These are phyloP conservation scores for Chrysanthemum lavandulifolium DNA, from an alignment of 129 eudicot species.

Conservation along the genomic window DNA sequence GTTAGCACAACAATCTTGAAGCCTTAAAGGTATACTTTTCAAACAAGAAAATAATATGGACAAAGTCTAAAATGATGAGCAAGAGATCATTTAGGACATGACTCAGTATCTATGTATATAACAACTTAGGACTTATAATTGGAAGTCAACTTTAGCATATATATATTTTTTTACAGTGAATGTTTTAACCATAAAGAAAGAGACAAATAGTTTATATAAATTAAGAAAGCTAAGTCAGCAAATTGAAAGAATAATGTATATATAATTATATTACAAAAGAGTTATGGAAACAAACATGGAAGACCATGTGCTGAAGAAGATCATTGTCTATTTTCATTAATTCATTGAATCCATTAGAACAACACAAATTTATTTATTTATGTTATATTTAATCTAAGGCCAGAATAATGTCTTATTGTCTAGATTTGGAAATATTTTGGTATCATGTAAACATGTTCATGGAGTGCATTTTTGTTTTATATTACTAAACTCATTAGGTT, in stretches of 20 bases:
- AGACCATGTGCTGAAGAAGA: conserved; percentile 68
- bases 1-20: conserved; percentile 4
- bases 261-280: conserved; percentile 18
- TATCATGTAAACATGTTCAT: too few relatives aligned
- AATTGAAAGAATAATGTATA: conserved; percentile 27
- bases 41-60: conserved; percentile 13
- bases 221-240: conserved; percentile 25
- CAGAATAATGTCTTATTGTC: conserved; percentile 29
- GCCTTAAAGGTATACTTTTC: conserved; percentile 13
- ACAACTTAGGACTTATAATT: conserved; percentile 25
- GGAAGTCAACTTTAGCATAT: neutral
- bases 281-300: conserved; percentile 54
- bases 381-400: conserved; percentile 1
- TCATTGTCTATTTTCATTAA: conserved; percentile 54
- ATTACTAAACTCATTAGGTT: too few relatives aligned
- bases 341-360: conserved; percentile 31
- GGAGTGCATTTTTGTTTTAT: too few relatives aligned
- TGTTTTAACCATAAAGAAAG: conserved; percentile 22
- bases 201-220: conserved; percentile 27
- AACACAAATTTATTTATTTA: conserved; percentile 28
- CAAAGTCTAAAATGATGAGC: neutral
- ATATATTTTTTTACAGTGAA: conserved; percentile 13
- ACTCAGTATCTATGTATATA: conserved; percentile 16
- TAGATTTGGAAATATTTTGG: conserved; percentile 3
- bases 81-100: conserved; percentile 24